Percentiles rank a stretch among this genome's conserved stretches.
Conservation (phyloP, 768 basidiomycete species). For the Punctularia strigosozonata region DNA sequence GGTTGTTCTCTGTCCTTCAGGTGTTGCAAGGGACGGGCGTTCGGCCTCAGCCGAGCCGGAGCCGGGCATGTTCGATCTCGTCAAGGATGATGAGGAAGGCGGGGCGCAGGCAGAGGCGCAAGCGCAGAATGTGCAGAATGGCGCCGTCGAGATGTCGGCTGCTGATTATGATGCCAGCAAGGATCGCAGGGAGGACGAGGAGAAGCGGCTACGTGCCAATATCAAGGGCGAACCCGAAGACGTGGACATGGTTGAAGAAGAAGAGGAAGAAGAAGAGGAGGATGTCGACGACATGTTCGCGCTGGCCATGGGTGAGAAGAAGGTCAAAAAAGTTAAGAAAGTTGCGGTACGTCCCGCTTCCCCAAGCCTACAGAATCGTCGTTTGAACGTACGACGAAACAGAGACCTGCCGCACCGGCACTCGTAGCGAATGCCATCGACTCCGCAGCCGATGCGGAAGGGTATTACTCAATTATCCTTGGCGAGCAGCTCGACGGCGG, state of each 20-base stretch:
- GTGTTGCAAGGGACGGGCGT: slow-evolving; percentile 31
- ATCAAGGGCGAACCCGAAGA: slow-evolving; percentile 26
- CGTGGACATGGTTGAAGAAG: slow-evolving; percentile 39
- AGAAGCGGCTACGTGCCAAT: slow-evolving; percentile 44
- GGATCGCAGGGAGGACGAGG: slow-evolving; percentile 79
- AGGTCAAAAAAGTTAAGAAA: slow-evolving; percentile 45
- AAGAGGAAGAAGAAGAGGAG: slow-evolving; percentile 53
- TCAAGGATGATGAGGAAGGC: slow-evolving; percentile 49
- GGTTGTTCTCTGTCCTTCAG: neutral
- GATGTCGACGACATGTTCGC: slow-evolving; percentile 97
- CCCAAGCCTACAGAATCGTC: neutral
- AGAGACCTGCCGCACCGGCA: slow-evolving; percentile 45
- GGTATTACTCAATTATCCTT: slow-evolving; percentile 89
- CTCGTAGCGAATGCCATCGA: slow-evolving; percentile 74
- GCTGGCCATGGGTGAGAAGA: slow-evolving; percentile 39
- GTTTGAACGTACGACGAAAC: too few species aligned
- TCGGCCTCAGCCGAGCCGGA: slow-evolving; percentile 50
- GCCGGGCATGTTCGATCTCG: slow-evolving; percentile 50
- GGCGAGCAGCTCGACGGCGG: slow-evolving; percentile 91
- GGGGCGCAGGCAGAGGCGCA: slow-evolving; percentile 33
- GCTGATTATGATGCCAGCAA: slow-evolving; percentile 86
- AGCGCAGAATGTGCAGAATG: slow-evolving; percentile 29
- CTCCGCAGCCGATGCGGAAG: slow-evolving; percentile 87
- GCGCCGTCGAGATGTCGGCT: slow-evolving; percentile 66
- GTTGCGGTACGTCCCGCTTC: slow-evolving; percentile 29